Evolutionary conservation across 2,329 filamentous ascomycete species (phyloP), one percentile per base, ranked within the genome.

Genomic region (Ascocoryne sarcoides): DNA sequence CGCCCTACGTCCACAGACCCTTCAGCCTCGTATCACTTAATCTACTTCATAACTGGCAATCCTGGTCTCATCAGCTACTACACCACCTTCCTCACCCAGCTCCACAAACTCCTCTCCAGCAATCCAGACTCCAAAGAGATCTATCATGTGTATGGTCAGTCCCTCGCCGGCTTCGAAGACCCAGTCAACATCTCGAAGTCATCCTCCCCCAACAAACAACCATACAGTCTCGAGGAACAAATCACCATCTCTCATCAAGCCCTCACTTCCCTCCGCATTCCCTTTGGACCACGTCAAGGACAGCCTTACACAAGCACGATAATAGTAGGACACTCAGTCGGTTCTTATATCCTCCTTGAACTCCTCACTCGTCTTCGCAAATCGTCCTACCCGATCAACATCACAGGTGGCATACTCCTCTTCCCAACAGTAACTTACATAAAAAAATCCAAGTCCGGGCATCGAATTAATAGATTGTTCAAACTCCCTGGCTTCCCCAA

Each of bases 371-470:
- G 51, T 10, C 48, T 58, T 3, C 37, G 44, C 8, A 43, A 46
- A 23, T 38, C 33, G n/a, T 29, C 37, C 1, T 46, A 46, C 0
- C 29, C 33, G 1, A 10, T 47, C 14, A 48, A 46, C 4, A 47
- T 57, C 16, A 58, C 57, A 26, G 64, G 69, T 19, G 82, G 71
- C 1, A 67, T 87, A 31, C 66, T 88, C 41, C 68, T 89, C 14
- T 87, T 87, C 57, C 82, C 84, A 1, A 86, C 84, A 1, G 70
- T 89, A 28, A 71, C 79, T n/a, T 74, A 86, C 60, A 79, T 89
- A 46, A 75, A 76, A 8, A 61, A 65, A 41, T 84, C 79, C 1
- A 68, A 72, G 0, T 76, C 67, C 19, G 84, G 83, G 1, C 62
- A 62, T 40, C 70, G 70, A 35, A 61, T 79, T 29, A 60, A 62